phyloP scores from a whole-genome alignment of 2,329 filamentous ascomycete species.

The Talaromyces sp. region DNA sequence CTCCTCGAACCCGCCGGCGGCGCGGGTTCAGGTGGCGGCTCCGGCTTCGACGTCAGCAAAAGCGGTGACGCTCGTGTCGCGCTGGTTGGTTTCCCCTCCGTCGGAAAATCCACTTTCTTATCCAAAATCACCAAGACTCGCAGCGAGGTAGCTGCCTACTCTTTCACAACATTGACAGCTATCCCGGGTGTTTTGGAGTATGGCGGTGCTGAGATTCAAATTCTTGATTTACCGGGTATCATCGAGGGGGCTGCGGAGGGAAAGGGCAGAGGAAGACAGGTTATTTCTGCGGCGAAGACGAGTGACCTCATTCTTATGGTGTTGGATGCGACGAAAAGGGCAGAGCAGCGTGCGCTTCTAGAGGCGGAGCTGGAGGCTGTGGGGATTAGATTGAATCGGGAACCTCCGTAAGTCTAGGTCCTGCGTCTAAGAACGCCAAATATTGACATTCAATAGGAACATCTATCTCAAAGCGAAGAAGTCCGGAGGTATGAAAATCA shows the following conservation, averaged over 20 bases:
- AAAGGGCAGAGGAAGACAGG: slow-evolving; percentile 91
- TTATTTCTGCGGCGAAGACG: slow-evolving; percentile 97
- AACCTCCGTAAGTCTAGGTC: slow-evolving; percentile 67
- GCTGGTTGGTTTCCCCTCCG: slow-evolving; percentile 96
- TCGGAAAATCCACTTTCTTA: slow-evolving; percentile 98
- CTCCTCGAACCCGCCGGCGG: slow-evolving; percentile 85
- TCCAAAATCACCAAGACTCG: slow-evolving; percentile 98
- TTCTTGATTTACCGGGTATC: slow-evolving; percentile 95
- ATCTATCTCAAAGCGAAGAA: slow-evolving; percentile 97
- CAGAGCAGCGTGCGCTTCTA: slow-evolving; percentile 83
- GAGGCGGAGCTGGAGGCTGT: slow-evolving; percentile 94
- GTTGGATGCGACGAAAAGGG: slow-evolving; percentile 91
- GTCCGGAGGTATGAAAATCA: slow-evolving; percentile 98
- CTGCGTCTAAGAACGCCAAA: not conserved
- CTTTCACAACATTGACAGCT: slow-evolving; percentile 95
- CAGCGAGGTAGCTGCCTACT: slow-evolving; percentile 91
- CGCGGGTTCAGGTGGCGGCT: slow-evolving; percentile 70
- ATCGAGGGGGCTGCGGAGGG: slow-evolving; percentile 96
- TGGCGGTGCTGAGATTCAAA: slow-evolving; percentile 94
- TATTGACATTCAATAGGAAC: slow-evolving; percentile 57
- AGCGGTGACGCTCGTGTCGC: slow-evolving; percentile 95
- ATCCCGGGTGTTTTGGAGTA: slow-evolving; percentile 98
- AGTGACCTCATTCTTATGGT: slow-evolving; percentile 97
- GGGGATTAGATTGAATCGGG: slow-evolving; percentile 85
- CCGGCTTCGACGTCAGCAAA: slow-evolving; percentile 89